Base-by-base conservation (phyloP, 768 basidiomycete species). In the Leccinellum luteum region DNA sequence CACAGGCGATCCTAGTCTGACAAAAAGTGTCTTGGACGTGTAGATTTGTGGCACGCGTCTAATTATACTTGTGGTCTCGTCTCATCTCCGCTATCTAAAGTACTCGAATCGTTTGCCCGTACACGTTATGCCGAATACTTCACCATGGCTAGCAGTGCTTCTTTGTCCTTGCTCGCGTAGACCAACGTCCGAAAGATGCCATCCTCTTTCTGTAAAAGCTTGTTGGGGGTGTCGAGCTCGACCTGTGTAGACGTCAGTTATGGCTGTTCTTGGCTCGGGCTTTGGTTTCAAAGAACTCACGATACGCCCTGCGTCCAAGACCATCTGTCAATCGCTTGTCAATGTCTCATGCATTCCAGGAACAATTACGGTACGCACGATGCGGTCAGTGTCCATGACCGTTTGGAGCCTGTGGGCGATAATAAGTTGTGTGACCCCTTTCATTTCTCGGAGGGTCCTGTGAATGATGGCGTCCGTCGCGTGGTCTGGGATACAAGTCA, bases 1-100 rank as follows among this genome's bases (percentile, higher is more conserved):
- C 63, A 72, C 48, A 71, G 69, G 63, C 60, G 72, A 54, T 54
- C 63, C 35, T 73, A 31, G 71, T 41, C 12, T 25, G 25, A 48
- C 52, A 34, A 60, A 62, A 67, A 48, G 12, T 48, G 45, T 23
- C 21, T 34, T 32, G 21, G 48, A 56, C 14, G 17, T 30, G 53
- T 58, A 56, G 44, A 66, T 57, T 9, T 31, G 9, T 31, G 30
- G 25, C 30, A 9, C 48, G 31, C 55, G 30, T 54, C 55, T 41
- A 48, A 48, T 17, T 51, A 35, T 52, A 30, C 51, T 49, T 55
- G 51, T 31, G 38, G 38, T 59, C 51, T 19, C 21, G 35, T 51
- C 48, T 8, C 13, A 32, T 43, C 52, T 60, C 44, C 12, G n/a
- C 43, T 55, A 30, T 35, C n/a, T 45, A 51, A 57, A 59, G 54